Percentiles rank a stretch among this genome's conserved stretches.
Evolutionary conservation across 371 early-diverging fungal species (phyloP).

Genomic region (Mortierella sp.): DNA sequence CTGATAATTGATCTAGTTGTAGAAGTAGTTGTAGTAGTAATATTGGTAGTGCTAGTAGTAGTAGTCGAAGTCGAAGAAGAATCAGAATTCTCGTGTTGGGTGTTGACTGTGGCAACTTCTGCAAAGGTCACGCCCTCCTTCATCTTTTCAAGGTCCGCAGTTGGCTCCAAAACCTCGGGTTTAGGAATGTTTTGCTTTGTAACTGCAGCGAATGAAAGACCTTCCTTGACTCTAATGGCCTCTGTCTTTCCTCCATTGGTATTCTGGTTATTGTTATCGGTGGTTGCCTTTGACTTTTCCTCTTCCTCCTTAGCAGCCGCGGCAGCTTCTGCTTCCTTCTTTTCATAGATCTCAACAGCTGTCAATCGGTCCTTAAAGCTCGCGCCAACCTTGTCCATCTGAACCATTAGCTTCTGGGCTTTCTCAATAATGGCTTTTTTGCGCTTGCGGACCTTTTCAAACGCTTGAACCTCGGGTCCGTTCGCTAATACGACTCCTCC

Average conservation of each 20-base stretch:
- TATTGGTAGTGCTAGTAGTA: background rate
- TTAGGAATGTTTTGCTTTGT: conserved; percentile 21
- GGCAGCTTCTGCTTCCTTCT: conserved; percentile 23
- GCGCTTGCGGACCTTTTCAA: conserved; percentile 50
- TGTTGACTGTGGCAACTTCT: conserved; percentile 17
- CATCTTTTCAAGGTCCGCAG: conserved; percentile 46
- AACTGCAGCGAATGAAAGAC: conserved; percentile 39
- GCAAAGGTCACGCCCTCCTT: conserved; percentile 44
- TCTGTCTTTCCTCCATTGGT: conserved; percentile 5
- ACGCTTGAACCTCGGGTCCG: conserved; percentile 37
- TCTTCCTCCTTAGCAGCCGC: conserved; percentile 11
- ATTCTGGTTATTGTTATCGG: conserved; percentile 4
- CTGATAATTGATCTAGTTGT: conserved; percentile 5
- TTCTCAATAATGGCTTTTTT: conserved; percentile 33
- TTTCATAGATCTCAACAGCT: conserved; percentile 30
- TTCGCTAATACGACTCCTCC: conserved; percentile 24
- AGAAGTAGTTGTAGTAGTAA: conserved; percentile 16
- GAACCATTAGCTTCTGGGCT: conserved; percentile 33
- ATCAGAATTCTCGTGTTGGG: conserved; percentile 9
- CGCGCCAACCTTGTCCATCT: conserved; percentile 39
- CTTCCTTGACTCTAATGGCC: conserved; percentile 24
- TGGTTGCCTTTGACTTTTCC: background rate
- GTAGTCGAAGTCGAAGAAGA: background rate
- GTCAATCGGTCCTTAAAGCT: conserved; percentile 33
- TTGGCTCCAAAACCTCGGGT: conserved; percentile 23